These are phyloP conservation scores for Triticum urartu DNA, from an alignment of 176 grass and related monocot genomes.

Conservation along the genomic window DNA sequence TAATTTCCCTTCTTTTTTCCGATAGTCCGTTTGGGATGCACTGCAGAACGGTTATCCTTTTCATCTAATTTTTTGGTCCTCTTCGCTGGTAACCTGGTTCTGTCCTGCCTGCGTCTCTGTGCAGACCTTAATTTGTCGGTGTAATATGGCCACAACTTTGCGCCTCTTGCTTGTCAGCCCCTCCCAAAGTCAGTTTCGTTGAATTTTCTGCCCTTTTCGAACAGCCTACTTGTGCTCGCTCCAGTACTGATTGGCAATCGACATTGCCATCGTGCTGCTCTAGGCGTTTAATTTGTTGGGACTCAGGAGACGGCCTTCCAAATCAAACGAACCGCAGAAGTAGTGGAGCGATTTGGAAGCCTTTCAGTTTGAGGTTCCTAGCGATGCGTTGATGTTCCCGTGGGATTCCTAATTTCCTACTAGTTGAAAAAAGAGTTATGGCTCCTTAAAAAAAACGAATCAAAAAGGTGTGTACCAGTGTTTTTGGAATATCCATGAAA, in stretches of 20 bases:
- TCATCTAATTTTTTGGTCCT: too few relatives aligned
- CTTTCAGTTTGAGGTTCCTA: not conserved
- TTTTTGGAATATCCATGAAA: too few relatives aligned
- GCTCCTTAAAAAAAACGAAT: too few relatives aligned
- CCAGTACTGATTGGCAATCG: not conserved
- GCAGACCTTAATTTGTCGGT: not conserved
- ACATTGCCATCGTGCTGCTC: not conserved
- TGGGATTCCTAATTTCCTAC: too few relatives aligned
- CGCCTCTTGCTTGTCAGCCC: not conserved
- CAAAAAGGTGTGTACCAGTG: too few relatives aligned
- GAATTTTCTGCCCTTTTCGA: not conserved
- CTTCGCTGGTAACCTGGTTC: too few relatives aligned
- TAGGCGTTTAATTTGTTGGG: not conserved
- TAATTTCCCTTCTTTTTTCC: too few relatives aligned
- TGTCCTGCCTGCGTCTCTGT: not conserved
- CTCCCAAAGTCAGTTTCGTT: not conserved
- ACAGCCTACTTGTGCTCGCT: not conserved
- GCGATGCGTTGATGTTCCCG: too few relatives aligned
- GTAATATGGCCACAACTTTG: not conserved
- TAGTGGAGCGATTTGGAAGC: not conserved
- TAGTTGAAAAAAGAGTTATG: too few relatives aligned
- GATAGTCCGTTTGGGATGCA: too few relatives aligned
- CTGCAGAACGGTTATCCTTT: too few relatives aligned
- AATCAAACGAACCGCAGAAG: too few relatives aligned
- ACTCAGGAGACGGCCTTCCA: not conserved